A percentile compares a stretch with the other conserved stretches of the same genome.
These are phyloP conservation scores for Trypanosoma avium DNA, from an alignment of 208 protist genomes.

Conservation along the genomic window DNA sequence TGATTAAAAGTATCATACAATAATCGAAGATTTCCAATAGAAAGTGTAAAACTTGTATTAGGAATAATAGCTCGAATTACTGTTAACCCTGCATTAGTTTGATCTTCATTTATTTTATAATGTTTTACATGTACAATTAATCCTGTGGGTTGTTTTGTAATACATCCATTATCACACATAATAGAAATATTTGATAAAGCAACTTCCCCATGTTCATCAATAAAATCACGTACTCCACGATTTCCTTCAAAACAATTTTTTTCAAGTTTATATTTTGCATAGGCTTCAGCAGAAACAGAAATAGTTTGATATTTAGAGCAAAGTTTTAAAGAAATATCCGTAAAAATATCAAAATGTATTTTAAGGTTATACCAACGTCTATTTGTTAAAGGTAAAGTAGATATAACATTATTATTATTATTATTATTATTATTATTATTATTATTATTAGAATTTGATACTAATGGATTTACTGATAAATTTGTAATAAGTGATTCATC, in stretches of 20 bases:
- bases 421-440: background rate
- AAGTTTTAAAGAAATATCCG: constrained; percentile 21
- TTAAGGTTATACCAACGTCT: constrained; percentile 27
- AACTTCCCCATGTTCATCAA: constrained; percentile 37
- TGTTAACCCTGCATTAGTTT: constrained; percentile 19
- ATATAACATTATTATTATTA: too few relatives aligned
- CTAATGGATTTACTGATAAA: background rate
- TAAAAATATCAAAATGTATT: constrained; percentile 19
- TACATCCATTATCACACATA: constrained; percentile 33
- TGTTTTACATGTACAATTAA: constrained; percentile 29
- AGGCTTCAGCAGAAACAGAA: constrained; percentile 16
- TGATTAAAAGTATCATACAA: constrained; percentile 30
- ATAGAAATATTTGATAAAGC: constrained; percentile 32
- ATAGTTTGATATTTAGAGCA: constrained; percentile 32
- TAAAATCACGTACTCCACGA: constrained; percentile 24
- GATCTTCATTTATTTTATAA: constrained; percentile 28
- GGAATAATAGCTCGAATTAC: constrained; percentile 26
- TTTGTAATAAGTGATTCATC: background rate
- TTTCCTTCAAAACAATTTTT: constrained; percentile 29
- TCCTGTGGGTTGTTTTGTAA: constrained; percentile 26
- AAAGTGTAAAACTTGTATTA: constrained; percentile 29
- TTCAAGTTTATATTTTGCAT: constrained; percentile 24
- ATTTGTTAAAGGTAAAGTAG: background rate
- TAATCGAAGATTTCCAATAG: constrained; percentile 30
- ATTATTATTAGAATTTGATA: background rate